Base-by-base conservation (phyloP, 148 eudicot genomes). In the Cornus kousa region DNA sequence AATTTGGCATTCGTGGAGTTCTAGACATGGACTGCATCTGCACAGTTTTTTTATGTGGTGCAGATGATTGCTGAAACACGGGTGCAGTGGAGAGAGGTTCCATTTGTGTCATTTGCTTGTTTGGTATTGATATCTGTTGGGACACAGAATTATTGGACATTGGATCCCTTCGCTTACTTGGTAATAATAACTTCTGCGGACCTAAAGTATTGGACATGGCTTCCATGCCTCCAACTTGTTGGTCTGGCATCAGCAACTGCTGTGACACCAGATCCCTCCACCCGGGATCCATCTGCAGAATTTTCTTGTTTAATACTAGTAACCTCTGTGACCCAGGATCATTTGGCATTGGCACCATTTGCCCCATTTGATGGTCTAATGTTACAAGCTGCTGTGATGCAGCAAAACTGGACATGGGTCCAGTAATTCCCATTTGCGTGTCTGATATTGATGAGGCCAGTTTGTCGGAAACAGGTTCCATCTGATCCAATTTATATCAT, bases 91-190 rank as follows among this genome's bases (percentile, higher is more conserved):
- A 43, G 16, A 71, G 59, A 28, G 89, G 71, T n/a, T 80, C 77
- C 67, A 82, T 67, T 17, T 80, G 87, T 9, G 81, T 71, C 50
- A 75, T 72, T 76, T 83, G 82, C 83, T 89, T 88, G 83, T 85
- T 83, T 72, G 85, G 73, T 48, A 79, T 78, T 12, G 77, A 31
- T 75, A 78, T 77, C 69, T 81, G 82, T 64, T 81, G 86, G 67
- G 81, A 75, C 67, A 33, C 81, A 64, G 75, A 71, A 74, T 53
- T 68, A 84, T 76, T 74, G 17, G 76, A 48, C 39, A 80, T 46
- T 35, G 79, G 82, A 69, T 86, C 90, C 84, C 86, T 96, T 50
- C 97, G 85, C 82, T 92, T 96, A 70, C 43, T 85, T 20, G 91
- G 83, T 72, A 43, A 43, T 43, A 79, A 76, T 78, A 74, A 17